These are phyloP conservation scores for Tetratostichococcus sp. DNA, from an alignment of 139 green algal genomes.

Conservation along the genomic window DNA sequence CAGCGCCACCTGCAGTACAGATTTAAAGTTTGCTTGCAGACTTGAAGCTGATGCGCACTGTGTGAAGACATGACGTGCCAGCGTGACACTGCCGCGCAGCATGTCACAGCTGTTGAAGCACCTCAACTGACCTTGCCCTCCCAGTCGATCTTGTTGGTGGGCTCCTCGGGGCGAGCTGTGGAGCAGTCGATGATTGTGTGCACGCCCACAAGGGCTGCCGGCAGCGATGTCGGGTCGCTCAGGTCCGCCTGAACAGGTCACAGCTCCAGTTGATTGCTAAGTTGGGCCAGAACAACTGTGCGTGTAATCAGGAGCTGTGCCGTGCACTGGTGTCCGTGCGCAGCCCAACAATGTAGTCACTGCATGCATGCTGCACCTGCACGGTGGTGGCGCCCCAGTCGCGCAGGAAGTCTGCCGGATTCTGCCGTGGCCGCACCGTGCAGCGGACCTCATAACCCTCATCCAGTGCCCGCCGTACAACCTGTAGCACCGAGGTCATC, in stretches of 20 bases:
- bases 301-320: too few relatives aligned
- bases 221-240: constrained; percentile 84
- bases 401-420: constrained; percentile 95
- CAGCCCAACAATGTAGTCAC: too few relatives aligned
- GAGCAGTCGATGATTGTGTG: constrained; percentile 95
- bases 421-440: constrained; percentile 86
- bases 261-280: too few relatives aligned
- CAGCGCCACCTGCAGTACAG: constrained; percentile 55
- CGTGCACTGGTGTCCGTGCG: too few relatives aligned
- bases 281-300: too few relatives aligned
- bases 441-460: constrained; percentile 96
- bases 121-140: constrained; percentile 76
- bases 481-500: constrained; percentile 1
- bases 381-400: constrained; percentile 97
- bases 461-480: constrained; percentile 92
- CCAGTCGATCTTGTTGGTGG: constrained; percentile 90
- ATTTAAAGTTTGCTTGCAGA: background rate
- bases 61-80: too few relatives aligned
- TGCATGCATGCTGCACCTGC: constrained; percentile 49
- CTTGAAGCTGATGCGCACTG: too few relatives aligned
- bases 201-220: constrained; percentile 93
- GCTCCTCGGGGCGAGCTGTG: constrained; percentile 94
- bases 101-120: too few relatives aligned
- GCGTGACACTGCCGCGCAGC: too few relatives aligned
- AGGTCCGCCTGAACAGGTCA: constrained; percentile 85